Percentiles rank a stretch among this genome's conserved stretches.
Evolutionary conservation across 352 stramenopile species (phyloP).

Genomic region (Pythium dissotocum): DNA sequence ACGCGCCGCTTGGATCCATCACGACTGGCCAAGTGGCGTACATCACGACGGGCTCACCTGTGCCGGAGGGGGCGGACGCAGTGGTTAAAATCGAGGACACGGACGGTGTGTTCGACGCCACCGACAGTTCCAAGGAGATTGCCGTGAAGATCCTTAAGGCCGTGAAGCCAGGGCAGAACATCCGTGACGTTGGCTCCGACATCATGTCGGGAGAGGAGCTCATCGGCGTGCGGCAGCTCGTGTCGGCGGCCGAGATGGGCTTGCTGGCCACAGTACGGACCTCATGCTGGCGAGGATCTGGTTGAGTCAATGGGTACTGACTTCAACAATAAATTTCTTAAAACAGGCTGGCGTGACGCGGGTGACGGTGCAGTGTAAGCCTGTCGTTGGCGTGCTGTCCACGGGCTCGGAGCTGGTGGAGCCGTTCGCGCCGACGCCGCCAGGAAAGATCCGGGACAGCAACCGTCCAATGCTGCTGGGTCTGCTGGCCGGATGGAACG

Average conservation of each 20-base stretch:
- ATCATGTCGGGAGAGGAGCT: conserved; percentile 81
- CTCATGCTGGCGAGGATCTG: not conserved
- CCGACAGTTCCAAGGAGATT: conserved; percentile 35
- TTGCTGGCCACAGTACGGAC: conserved; percentile 86
- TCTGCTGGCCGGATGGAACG: conserved; percentile 49
- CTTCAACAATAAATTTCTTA: not conserved
- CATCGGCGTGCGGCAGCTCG: conserved; percentile 61
- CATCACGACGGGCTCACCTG: conserved; percentile 94
- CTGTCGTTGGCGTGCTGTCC: conserved; percentile 92
- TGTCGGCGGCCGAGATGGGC: conserved; percentile 90
- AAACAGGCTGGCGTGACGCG: conserved; percentile 62
- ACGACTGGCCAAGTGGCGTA: conserved; percentile 73
- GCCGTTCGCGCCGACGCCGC: conserved; percentile 39
- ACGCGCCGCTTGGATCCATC: conserved; percentile 44
- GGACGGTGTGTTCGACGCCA: conserved; percentile 42
- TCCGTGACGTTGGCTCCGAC: conserved; percentile 92
- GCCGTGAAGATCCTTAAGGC: conserved; percentile 66
- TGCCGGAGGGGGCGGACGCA: conserved; percentile 90
- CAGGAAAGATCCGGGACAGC: conserved; percentile 92
- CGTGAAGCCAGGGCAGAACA: conserved; percentile 60
- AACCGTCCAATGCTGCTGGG: conserved; percentile 94
- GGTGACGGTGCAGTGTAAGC: conserved; percentile 69
- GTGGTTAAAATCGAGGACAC: conserved; percentile 96
- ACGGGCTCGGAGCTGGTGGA: conserved; percentile 94
- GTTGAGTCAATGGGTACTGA: conserved; percentile 4